A percentile compares a stretch with the other conserved stretches of the same genome.
phyloP scores from a whole-genome alignment of 1,139 yeast species.

The Pichia sp. region DNA sequence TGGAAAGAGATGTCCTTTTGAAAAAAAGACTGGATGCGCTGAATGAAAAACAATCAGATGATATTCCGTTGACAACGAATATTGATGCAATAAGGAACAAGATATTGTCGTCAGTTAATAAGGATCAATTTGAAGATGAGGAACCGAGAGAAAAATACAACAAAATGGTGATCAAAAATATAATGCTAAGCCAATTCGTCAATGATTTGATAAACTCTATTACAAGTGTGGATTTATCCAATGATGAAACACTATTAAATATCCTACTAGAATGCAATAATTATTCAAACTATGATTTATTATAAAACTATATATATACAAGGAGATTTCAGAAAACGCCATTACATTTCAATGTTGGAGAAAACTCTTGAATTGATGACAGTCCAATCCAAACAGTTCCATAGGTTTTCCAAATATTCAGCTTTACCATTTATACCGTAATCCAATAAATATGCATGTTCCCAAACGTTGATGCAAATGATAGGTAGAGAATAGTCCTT shows the following conservation, averaged over 20 bases:
- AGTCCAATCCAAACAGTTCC: conserved; percentile 83
- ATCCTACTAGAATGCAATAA: conserved; percentile 28
- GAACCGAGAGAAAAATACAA: conserved; percentile 9
- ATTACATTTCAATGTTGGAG: conserved; percentile 14
- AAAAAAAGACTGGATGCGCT: no score
- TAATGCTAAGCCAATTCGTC: conserved; percentile 27
- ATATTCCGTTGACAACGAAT: background rate
- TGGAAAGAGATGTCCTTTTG: no score
- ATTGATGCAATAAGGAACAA: background rate
- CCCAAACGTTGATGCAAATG: conserved; percentile 81
- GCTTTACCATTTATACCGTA: conserved; percentile 75
- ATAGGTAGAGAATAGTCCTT: conserved; percentile 73
- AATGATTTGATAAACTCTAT: conserved; percentile 23
- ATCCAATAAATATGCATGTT: conserved; percentile 73
- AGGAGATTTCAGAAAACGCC: background rate
- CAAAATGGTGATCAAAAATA: conserved; percentile 14
- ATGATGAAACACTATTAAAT: conserved; percentile 23
- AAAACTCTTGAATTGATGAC: conserved; percentile 61
- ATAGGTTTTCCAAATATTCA: conserved; percentile 64
- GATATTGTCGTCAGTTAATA: background rate
- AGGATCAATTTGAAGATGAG: conserved; percentile 1
- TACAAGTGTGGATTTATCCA: conserved; percentile 22
- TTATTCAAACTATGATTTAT: conserved; percentile 18
- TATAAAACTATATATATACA: conserved; percentile 6
- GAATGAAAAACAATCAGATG: no score